Conservation (phyloP, 1,139 yeast genomes). For the Yamadazyma triangularis region DNA sequence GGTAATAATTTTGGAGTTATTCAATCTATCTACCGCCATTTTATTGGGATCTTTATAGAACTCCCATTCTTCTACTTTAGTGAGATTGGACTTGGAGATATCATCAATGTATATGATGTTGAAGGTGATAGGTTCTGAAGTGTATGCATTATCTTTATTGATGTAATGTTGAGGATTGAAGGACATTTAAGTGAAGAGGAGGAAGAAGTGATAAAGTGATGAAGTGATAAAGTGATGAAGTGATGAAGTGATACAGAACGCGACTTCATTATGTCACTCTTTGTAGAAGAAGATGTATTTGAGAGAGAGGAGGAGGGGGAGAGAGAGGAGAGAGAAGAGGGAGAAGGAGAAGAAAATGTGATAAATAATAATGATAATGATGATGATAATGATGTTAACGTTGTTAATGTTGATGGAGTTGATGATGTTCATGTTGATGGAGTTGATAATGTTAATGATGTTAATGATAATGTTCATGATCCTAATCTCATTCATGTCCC, state of each 20-base stretch:
- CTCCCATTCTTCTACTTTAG: conserved; percentile 39
- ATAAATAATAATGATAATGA: too few species aligned
- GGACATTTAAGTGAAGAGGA: too few species aligned
- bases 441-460: conserved; percentile 11
- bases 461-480: conserved; percentile 2
- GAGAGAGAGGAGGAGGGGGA: too few species aligned
- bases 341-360: too few species aligned
- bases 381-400: too few species aligned
- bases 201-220: too few species aligned
- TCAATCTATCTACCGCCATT: conserved; percentile 36
- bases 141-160: conserved; percentile 7
- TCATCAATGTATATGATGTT: conserved; percentile 31
- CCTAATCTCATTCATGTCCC: background rate
- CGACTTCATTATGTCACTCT: too few species aligned
- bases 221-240: too few species aligned
- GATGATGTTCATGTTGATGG: conserved; percentile 13
- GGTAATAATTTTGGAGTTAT: conserved; percentile 22
- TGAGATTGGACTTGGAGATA: conserved; percentile 30
- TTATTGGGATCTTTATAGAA: conserved; percentile 35
- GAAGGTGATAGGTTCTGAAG: conserved; percentile 20
- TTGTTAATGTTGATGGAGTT: conserved; percentile 27
- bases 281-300: too few species aligned
- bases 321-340: too few species aligned
- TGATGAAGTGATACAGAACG: too few species aligned
- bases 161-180: conserved; percentile 16